Conservation (phyloP, 2,329 filamentous ascomycete genomes). For the Rhynchosporium agropyri region DNA sequence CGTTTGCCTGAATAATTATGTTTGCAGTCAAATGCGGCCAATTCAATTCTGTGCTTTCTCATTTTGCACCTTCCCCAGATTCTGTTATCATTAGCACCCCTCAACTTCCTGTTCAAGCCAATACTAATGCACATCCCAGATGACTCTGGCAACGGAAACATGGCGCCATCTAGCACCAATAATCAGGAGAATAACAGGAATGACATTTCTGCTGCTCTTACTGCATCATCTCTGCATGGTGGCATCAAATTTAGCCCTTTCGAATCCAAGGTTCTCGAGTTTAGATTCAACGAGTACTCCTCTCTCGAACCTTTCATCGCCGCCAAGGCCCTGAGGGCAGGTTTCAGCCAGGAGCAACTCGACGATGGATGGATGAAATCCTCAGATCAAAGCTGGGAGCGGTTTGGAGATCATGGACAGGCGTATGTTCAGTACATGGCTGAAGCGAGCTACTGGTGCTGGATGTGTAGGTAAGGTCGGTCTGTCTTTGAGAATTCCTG, state of each 20-base stretch:
- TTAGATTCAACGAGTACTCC: background rate
- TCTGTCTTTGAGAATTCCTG: too few relatives aligned
- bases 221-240: background rate
- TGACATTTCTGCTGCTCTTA: background rate
- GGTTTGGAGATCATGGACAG: background rate
- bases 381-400: background rate
- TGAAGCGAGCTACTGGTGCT: background rate
- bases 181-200: background rate
- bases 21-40: background rate
- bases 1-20: background rate
- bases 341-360: background rate
- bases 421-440: background rate
- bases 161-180: background rate
- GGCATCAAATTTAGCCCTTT: too few relatives aligned
- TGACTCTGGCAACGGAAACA: background rate
- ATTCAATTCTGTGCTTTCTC: background rate
- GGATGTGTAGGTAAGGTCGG: background rate
- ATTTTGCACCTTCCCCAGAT: background rate
- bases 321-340: background rate
- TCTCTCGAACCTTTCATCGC: background rate
- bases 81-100: too few relatives aligned
- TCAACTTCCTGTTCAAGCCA: background rate
- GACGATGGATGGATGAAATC: background rate
- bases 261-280: background rate
- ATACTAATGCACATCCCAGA: background rate